A percentile compares a stretch with the other conserved stretches of the same genome.
Evolutionary conservation across 2,329 filamentous ascomycete species (phyloP).

Genomic region (Xylaria sp.): DNA sequence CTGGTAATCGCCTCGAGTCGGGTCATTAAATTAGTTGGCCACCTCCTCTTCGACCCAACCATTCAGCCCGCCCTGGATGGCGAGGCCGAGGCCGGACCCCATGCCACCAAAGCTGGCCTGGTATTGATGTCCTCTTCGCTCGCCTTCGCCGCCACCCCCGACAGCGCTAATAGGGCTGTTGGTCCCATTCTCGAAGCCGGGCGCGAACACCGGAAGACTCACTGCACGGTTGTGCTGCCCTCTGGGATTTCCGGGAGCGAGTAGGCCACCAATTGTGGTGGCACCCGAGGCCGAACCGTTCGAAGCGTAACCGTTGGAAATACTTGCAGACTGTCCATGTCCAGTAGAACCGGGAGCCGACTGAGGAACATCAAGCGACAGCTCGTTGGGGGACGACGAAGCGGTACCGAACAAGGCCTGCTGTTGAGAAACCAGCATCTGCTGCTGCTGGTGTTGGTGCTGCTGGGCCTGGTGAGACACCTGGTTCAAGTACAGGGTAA

Average conservation of each 20-base stretch:
- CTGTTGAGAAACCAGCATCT: slow-evolving; percentile 74
- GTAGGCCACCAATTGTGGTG: slow-evolving; percentile 74
- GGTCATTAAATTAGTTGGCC: slow-evolving; percentile 50
- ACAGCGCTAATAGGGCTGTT: slow-evolving; percentile 53
- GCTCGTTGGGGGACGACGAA: slow-evolving; percentile 59
- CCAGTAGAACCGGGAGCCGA: slow-evolving; percentile 62
- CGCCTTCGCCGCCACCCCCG: slow-evolving; percentile 51
- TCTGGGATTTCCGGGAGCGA: slow-evolving; percentile 69
- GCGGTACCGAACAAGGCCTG: slow-evolving; percentile 78
- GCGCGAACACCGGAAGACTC: slow-evolving; percentile 75
- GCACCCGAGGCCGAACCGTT: slow-evolving; percentile 58
- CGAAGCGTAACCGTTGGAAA: slow-evolving; percentile 64
- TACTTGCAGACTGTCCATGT: slow-evolving; percentile 68
- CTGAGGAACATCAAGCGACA: slow-evolving; percentile 61
- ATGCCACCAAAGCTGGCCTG: slow-evolving; percentile 65
- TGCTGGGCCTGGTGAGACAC: slow-evolving; percentile 72
- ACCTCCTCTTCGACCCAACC: slow-evolving; percentile 71
- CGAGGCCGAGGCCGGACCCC: slow-evolving; percentile 62
- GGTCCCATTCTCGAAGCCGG: slow-evolving; percentile 63
- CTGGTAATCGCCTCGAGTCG: slow-evolving; percentile 17
- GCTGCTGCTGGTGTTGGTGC: slow-evolving; percentile 75
- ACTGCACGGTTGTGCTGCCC: slow-evolving; percentile 78
- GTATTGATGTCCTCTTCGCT: slow-evolving; percentile 68
- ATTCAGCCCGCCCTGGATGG: slow-evolving; percentile 65
- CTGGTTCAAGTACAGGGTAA: slow-evolving; percentile 92